A percentile compares a stretch with the other conserved stretches of the same genome.
These are phyloP conservation scores for Alternaria postmessia DNA, from an alignment of 2,329 filamentous ascomycete species.

Conservation along the genomic window DNA sequence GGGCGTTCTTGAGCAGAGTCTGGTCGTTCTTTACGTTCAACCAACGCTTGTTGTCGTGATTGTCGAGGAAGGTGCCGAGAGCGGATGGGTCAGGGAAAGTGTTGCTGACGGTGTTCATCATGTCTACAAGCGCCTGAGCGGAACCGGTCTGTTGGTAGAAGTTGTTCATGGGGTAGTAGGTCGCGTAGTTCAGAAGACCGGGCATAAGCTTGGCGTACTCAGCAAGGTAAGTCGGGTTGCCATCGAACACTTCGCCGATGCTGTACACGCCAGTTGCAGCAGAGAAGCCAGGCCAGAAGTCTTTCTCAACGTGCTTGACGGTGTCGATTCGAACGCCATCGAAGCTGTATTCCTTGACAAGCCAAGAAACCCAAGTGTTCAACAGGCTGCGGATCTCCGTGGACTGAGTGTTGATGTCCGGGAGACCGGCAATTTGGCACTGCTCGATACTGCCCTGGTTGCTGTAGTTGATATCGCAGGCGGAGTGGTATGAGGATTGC, in stretches of 20 bases:
- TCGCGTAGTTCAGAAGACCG: conserved; percentile 69
- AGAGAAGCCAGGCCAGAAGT: conserved; percentile 65
- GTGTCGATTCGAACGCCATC: conserved; percentile 70
- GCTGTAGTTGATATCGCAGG: conserved; percentile 43
- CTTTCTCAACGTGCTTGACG: conserved; percentile 67
- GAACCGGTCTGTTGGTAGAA: conserved; percentile 47
- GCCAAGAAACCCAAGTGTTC: conserved; percentile 44
- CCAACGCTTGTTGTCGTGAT: conserved; percentile 53
- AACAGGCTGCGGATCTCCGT: conserved; percentile 33
- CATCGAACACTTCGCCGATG: conserved; percentile 68
- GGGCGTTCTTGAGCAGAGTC: conserved; percentile 49
- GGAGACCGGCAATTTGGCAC: conserved; percentile 42
- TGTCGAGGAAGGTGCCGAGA: conserved; percentile 51
- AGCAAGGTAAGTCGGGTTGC: conserved; percentile 60
- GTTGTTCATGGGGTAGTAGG: conserved; percentile 54
- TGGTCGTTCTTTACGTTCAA: conserved; percentile 47
- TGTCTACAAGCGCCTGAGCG: conserved; percentile 45
- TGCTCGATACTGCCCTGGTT: conserved; percentile 43
- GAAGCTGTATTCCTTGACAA: conserved; percentile 42
- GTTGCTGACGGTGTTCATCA: conserved; percentile 44
- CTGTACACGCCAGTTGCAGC: conserved; percentile 65
- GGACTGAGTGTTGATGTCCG: conserved; percentile 40
- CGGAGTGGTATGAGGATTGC: conserved; percentile 35
- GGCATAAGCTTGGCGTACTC: conserved; percentile 64
- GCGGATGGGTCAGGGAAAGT: conserved; percentile 46